A percentile compares a stretch with the other conserved stretches of the same genome.
phyloP scores from a whole-genome alignment of 805 yeast species.

The Kuraishia capsulata region DNA sequence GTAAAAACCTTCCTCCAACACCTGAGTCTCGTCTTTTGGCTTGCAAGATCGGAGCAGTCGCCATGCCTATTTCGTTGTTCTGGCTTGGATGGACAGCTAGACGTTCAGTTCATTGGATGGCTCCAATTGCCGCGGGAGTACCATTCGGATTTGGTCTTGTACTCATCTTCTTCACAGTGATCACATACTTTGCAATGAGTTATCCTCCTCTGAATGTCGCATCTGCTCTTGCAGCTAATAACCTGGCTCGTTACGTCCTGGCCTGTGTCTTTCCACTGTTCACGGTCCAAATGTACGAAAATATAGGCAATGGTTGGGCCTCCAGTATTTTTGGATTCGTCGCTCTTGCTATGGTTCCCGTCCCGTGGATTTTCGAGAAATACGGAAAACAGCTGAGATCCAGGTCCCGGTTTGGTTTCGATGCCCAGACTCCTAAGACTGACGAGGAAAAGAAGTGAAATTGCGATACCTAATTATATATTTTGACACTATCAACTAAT shows the following conservation, averaged over 20 bases:
- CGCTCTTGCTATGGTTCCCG: conserved; percentile 62
- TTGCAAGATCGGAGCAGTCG: conserved; percentile 59
- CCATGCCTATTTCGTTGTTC: conserved; percentile 59
- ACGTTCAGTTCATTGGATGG: conserved; percentile 61
- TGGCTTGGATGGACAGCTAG: conserved; percentile 80
- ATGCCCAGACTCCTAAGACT: neutral
- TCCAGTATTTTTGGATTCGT: conserved; percentile 57
- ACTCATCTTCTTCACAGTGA: conserved; percentile 59
- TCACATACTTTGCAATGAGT: conserved; percentile 59
- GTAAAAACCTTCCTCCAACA: conserved; percentile 41
- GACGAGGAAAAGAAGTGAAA: neutral
- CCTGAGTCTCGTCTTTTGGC: conserved; percentile 56
- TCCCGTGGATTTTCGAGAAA: conserved; percentile 59
- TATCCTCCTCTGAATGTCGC: conserved; percentile 76
- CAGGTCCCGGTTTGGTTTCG: conserved; percentile 50
- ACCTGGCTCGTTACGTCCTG: conserved; percentile 61
- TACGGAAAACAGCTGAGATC: conserved; percentile 52
- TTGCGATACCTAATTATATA: neutral
- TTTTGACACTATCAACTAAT: too few species aligned
- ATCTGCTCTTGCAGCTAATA: conserved; percentile 86
- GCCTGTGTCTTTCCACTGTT: conserved; percentile 82
- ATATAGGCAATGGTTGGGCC: conserved; percentile 74
- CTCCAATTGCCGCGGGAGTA: conserved; percentile 67
- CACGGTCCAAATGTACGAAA: conserved; percentile 74
- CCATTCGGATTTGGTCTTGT: conserved; percentile 72